Evolutionary conservation across 768 basidiomycete genomes (phyloP), one percentile per base, ranked within the genome.

Genomic region (Lenzites betulinus): DNA sequence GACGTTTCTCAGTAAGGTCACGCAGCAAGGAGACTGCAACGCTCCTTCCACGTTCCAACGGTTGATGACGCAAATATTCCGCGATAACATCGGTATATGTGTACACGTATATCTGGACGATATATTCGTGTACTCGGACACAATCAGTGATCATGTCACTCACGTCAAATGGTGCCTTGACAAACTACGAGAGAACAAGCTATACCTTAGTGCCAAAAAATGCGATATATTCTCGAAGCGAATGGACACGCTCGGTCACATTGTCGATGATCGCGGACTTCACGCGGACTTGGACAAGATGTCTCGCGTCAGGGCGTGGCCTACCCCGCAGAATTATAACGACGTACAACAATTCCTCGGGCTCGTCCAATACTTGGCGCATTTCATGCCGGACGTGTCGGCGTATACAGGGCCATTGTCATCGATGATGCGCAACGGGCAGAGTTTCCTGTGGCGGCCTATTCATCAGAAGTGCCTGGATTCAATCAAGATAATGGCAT

Each of bases 1-100:
- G 81, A 1, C 38, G 7, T 12, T 18, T 4, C 6, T 39, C 3
- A 15, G 13, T 4, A 4, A 39, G 4, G 18, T 39, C 7, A 39
- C 13, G 38, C 38, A 39, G 38, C 38, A 39, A 12, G 38, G 38
- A 3, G 15, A 39, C 15, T 8, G 7, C 6, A 39, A 39, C 15
- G 38, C 15, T 5, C 38, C 38, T 13, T 13, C 13, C 4, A 7
- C 38, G 15, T 39, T 39, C 38, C 38, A 39, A 74, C 75, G 0
- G 77, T 76, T 0, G 78, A 82, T 82, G 75, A 79, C 71, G 0
- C 28, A 58, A 2, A 71, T 81, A n/a, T 79, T 83, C 47, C 59
- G 70, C 1, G 71, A 77, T 0, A 50, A 65, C 18, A 74, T 82
- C 3, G 77, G 78, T 0, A 23, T 42, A 9, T 80, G 77, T 55